Percentiles rank a stretch among this genome's conserved stretches.
phyloP scores from a whole-genome alignment of 129 eudicot genomes.

The Pittosporum tobira region DNA sequence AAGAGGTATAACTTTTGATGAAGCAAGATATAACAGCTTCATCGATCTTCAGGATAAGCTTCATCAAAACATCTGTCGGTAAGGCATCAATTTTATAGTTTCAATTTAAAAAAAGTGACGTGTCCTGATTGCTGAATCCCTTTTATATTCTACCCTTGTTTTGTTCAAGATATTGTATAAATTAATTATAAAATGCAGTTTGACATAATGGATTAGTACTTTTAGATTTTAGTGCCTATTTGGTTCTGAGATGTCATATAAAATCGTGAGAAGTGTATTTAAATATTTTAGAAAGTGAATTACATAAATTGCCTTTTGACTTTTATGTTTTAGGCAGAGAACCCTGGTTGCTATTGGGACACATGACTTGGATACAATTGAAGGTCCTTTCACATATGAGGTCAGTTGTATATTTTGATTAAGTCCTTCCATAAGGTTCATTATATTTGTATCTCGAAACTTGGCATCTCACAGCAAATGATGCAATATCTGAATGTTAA shows the following conservation, averaged over 20 bases:
- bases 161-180: too few relatives aligned
- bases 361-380: conserved; percentile 84
- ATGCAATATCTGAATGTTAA: neutral
- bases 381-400: conserved; percentile 96
- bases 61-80: conserved; percentile 97
- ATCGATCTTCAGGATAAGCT: conserved; percentile 95
- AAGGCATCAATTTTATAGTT: neutral
- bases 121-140: conserved; percentile 1
- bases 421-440: neutral
- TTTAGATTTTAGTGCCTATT: too few relatives aligned
- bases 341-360: conserved; percentile 96
- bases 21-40: conserved; percentile 88
- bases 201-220: too few relatives aligned
- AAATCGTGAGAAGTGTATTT: too few relatives aligned
- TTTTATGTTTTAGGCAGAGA: conserved; percentile 53
- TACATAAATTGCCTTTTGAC: too few relatives aligned
- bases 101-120: neutral
- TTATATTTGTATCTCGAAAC: neutral
- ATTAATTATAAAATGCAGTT: too few relatives aligned
- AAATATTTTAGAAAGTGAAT: too few relatives aligned
- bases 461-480: neutral
- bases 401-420: conserved; percentile 34
- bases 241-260: too few relatives aligned
- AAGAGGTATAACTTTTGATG: conserved; percentile 81
- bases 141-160: too few relatives aligned